Conservation (phyloP, 139 green algal species). For the Coelastrella sp. region DNA sequence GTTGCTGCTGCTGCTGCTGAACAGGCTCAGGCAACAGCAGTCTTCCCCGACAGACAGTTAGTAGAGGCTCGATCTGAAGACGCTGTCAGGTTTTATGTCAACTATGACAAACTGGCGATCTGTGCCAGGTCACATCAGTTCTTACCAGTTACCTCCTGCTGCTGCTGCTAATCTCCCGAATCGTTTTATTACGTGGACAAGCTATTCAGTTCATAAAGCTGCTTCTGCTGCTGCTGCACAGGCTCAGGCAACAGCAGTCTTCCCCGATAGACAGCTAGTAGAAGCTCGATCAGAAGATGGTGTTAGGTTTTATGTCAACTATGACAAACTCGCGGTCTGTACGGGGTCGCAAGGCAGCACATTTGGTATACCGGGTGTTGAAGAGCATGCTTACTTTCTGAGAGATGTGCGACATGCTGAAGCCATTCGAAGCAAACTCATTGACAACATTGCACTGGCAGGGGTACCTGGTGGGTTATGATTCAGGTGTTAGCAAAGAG, state of each 20-base stretch:
- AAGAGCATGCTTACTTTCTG: slow-evolving; percentile 85
- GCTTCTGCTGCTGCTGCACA: background rate
- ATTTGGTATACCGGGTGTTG: slow-evolving; percentile 90
- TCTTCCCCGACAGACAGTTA: slow-evolving; percentile 56
- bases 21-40: background rate
- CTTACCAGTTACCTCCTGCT: no score
- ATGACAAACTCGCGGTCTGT: slow-evolving; percentile 86
- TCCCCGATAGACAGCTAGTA: slow-evolving; percentile 60
- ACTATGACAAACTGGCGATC: slow-evolving; percentile 86
- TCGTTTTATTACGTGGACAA: no score
- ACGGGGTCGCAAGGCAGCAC: slow-evolving; percentile 88
- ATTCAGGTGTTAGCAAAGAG: background rate
- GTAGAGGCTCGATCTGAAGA: slow-evolving; percentile 66
- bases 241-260: slow-evolving; percentile 37
- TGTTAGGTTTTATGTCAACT: slow-evolving; percentile 72
- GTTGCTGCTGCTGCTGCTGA: no score
- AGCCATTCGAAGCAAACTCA: slow-evolving; percentile 71
- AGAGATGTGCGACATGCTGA: slow-evolving; percentile 75
- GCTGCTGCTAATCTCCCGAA: no score
- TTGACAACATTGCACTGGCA: slow-evolving; percentile 81
- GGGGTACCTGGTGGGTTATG: slow-evolving; percentile 62
- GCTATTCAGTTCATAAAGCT: no score
- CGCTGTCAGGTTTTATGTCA: slow-evolving; percentile 70
- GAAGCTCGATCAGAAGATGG: slow-evolving; percentile 64
- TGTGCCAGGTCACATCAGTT: slow-evolving; percentile 82